Evolutionary conservation across 1,284 basidiomycete species (phyloP).

Genomic region (Pseudozyma thailandica): DNA sequence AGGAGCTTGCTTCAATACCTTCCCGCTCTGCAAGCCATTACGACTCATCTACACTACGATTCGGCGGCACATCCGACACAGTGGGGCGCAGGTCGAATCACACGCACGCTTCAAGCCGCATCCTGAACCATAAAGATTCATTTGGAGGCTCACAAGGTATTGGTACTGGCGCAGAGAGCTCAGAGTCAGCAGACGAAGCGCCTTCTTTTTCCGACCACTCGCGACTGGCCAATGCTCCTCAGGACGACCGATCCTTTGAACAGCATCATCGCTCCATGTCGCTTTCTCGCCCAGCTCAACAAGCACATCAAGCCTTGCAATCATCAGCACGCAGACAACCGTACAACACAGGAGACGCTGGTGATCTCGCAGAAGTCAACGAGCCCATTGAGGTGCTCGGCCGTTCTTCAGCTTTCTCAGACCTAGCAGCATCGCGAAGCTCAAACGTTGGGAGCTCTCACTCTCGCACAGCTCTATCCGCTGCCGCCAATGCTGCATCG

Average conservation of each 20-base stretch:
- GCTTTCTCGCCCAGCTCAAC: slow-evolving; percentile 21
- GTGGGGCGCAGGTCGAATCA: slow-evolving; percentile 21
- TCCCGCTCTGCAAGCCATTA: slow-evolving; percentile 16
- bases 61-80: slow-evolving; percentile 15
- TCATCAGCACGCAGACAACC: background rate
- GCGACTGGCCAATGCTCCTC: background rate
- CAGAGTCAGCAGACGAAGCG: slow-evolving; percentile 23
- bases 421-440: background rate
- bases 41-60: slow-evolving; percentile 11
- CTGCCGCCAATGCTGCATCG: slow-evolving; percentile 28
- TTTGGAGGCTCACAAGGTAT: slow-evolving; percentile 43
- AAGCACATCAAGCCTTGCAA: background rate
- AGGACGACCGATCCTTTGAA: slow-evolving; percentile 1
- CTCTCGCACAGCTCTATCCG: slow-evolving; percentile 20
- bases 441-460: slow-evolving; percentile 11
- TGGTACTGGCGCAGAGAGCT: slow-evolving; percentile 10
- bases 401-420: slow-evolving; percentile 13
- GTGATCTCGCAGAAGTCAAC: slow-evolving; percentile 13
- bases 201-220: slow-evolving; percentile 1
- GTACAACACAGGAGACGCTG: background rate
- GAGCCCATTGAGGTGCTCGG: slow-evolving; percentile 40
- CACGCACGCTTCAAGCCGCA: slow-evolving; percentile 19
- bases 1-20: slow-evolving; percentile 22
- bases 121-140: slow-evolving; percentile 45
- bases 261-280: slow-evolving; percentile 29